Base-by-base conservation (phyloP, 257 asterid genomes). In the Verbena officinalis region DNA sequence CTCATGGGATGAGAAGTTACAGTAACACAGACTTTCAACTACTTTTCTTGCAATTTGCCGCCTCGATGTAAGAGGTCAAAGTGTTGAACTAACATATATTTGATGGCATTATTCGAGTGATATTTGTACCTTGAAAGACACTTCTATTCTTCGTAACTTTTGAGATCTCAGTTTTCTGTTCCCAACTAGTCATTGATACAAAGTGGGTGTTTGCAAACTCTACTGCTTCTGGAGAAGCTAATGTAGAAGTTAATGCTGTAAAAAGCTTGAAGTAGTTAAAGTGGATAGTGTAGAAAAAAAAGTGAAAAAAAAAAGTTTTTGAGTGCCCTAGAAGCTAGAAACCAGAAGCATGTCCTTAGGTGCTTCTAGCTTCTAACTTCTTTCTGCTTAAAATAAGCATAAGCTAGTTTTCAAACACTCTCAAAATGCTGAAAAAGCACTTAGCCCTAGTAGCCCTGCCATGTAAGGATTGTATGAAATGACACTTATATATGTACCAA, bases 41-140 rank as follows among this genome's bases (percentile, higher is more conserved):
- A 17, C 20, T 60, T 4, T 57, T 67, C 65, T 56, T 59, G 51
- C 34, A 16, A 51, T 58, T 46, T 54, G 45, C 9, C 33, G 52
- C 22, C 10, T 40, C 19, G 43, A 10, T 20, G 33, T n/a, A 11
- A 22, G 23, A 14, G 60, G 27, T 64, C 12, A n/a, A n/a, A n/a
- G n/a, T n/a, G n/a, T n/a, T n/a, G 40, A 64, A 31, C 10, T 33
- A 30, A 48, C 13, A 63, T 9, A 17, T 20, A 48, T 8, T 15
- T 34, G 2, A 23, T 19, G 13, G 44, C 10, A 5, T 39, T 61
- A 30, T 14, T 30, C 11, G 13, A 14, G 55, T 20, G 9, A 36
- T 14, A 4, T 16, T 4, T 49, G 1, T 14, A 36, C 40, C 24
- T 45, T 10, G 11, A 38, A 22, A 59, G 38, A 10, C 27, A 22